Evolutionary conservation across 1,284 basidiomycete species (phyloP).

Genomic region (Blastosporella zonata): DNA sequence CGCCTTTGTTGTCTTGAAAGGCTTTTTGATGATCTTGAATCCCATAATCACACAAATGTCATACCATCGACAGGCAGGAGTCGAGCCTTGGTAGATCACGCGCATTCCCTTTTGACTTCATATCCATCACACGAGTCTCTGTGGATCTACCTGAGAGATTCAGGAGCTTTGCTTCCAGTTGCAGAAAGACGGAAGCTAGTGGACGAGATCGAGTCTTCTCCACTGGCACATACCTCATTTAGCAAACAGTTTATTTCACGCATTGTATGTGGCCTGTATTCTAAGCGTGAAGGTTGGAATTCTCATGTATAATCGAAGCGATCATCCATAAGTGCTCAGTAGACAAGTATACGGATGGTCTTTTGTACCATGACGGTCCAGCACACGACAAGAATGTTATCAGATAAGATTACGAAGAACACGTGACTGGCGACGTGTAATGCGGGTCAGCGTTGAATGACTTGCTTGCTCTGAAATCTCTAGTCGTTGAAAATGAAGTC

Average conservation of each 20-base stretch:
- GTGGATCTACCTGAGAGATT: conserved; percentile 54
- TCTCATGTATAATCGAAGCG: no score
- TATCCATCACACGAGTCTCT: conserved; percentile 58
- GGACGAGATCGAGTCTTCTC: conserved; percentile 15
- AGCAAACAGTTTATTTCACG: conserved; percentile 10
- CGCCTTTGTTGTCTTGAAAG: conserved; percentile 39
- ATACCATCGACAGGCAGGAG: not conserved
- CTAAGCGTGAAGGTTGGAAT: no score
- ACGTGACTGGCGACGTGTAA: conserved; percentile 31
- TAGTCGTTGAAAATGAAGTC: conserved; percentile 24
- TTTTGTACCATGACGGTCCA: no score
- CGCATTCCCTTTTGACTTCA: conserved; percentile 40
- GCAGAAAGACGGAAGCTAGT: conserved; percentile 15
- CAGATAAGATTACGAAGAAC: conserved; percentile 15
- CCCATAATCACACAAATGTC: not conserved
- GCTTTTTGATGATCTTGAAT: conserved; percentile 19
- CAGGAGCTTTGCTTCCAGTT: conserved; percentile 10
- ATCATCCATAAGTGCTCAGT: not conserved
- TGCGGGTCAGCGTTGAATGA: conserved; percentile 10
- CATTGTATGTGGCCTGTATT: conserved; percentile 3
- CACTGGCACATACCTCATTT: conserved; percentile 3
- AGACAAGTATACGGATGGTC: not conserved
- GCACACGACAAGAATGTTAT: not conserved
- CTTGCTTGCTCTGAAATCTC: conserved; percentile 9
- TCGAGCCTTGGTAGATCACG: conserved; percentile 36